Percentiles rank a stretch among this genome's conserved stretches.
Evolutionary conservation across 2,329 filamentous ascomycete species (phyloP).

Genomic region (Trichoderma sp.): DNA sequence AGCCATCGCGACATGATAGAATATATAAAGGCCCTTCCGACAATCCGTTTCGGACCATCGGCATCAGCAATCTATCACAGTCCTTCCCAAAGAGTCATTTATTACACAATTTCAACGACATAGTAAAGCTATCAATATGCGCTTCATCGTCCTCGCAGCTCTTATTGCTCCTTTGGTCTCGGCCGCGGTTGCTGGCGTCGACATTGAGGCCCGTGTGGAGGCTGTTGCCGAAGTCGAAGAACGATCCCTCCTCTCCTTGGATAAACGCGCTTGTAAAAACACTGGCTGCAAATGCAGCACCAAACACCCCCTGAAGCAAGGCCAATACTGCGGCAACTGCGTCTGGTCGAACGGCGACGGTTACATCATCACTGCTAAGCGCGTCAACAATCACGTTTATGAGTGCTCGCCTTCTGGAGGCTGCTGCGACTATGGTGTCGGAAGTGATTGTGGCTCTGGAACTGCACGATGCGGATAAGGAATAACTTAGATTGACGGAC

Average conservation of each 20-base stretch:
- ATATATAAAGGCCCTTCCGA: neutral
- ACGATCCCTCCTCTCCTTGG: neutral
- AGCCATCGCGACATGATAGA: neutral
- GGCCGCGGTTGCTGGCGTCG: conserved; percentile 3
- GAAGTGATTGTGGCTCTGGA: conserved; percentile 4
- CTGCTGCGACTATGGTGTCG: neutral
- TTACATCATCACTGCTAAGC: conserved; percentile 10
- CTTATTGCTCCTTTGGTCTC: neutral
- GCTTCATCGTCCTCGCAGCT: neutral
- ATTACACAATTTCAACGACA: neutral
- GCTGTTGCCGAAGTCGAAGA: neutral
- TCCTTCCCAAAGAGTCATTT: neutral
- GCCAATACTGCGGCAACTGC: conserved; percentile 7
- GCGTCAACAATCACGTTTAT: conserved; percentile 7
- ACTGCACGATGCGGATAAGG: conserved; percentile 9
- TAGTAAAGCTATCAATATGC: neutral
- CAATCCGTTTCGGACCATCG: neutral
- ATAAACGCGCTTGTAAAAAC: neutral
- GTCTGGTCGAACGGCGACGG: conserved; percentile 8
- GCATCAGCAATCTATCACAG: neutral
- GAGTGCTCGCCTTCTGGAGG: neutral
- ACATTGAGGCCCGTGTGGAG: neutral
- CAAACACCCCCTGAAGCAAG: neutral
- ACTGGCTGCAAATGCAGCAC: conserved; percentile 9
- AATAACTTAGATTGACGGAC: neutral